A percentile compares a stretch with the other conserved stretches of the same genome.
These are phyloP conservation scores for Alternaria triticimaculans DNA, from an alignment of 2,329 filamentous ascomycete species.

Conservation along the genomic window DNA sequence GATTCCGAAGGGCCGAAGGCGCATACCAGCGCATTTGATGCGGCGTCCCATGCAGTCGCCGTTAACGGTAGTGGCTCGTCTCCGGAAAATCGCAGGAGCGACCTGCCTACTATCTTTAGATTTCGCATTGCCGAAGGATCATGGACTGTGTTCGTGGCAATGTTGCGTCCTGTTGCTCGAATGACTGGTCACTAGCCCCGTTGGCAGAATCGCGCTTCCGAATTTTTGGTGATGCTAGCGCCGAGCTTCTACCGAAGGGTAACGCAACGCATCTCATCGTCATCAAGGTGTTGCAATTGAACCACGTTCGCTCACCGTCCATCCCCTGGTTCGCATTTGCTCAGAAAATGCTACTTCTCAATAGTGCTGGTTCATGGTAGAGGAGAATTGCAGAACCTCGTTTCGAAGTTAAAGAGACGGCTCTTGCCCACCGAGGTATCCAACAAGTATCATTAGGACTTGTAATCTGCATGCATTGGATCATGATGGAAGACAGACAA, in stretches of 20 bases:
- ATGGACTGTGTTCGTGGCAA: slow-evolving; percentile 12
- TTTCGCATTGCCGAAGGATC: slow-evolving; percentile 73
- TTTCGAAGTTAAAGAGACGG: neutral
- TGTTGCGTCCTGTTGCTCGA: slow-evolving; percentile 6
- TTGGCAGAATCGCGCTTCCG: slow-evolving; percentile 1
- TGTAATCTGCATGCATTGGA: neutral
- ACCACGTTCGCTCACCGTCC: neutral
- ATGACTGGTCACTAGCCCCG: neutral
- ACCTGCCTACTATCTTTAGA: slow-evolving; percentile 77
- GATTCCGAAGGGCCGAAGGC: slow-evolving; percentile 79
- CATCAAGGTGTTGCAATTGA: slow-evolving; percentile 8
- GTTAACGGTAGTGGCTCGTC: slow-evolving; percentile 66
- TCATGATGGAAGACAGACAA: slow-evolving; percentile 31
- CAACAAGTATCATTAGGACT: neutral
- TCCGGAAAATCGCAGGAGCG: slow-evolving; percentile 65
- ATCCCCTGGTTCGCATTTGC: neutral
- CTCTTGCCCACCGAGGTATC: slow-evolving; percentile 2
- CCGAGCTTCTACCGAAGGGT: slow-evolving; percentile 36
- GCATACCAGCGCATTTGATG: slow-evolving; percentile 78
- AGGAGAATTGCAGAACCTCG: neutral
- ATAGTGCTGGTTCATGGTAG: neutral
- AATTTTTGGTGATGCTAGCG: slow-evolving; percentile 24
- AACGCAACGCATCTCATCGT: slow-evolving; percentile 8
- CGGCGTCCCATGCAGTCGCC: slow-evolving; percentile 84
- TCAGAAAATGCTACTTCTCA: neutral